Base-by-base conservation (phyloP, 164 flowering plant species). In the Pachysandra terminalis region DNA sequence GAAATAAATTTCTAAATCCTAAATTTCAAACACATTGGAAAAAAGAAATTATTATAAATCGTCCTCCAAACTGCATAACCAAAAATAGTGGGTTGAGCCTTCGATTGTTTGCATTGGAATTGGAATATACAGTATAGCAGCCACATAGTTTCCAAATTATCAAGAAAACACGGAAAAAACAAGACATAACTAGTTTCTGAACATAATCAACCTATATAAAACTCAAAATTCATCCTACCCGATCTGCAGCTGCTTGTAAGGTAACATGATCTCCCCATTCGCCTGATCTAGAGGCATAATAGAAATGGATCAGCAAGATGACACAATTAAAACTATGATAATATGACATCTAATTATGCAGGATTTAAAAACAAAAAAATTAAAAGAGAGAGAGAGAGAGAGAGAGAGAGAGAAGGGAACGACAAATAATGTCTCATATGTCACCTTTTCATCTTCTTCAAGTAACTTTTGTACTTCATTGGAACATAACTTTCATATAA, bases 231-330 rank as follows among this genome's bases (percentile, higher is more conserved):
- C 23, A 41, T 67, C 91, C 79, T 78, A 93, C 98, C 74, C 81
- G 76, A 65, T 93, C 98, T 24, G 98, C 98, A 77, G 98, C 98
- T 67, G 97, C 98, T 78, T 93, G 98, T 51, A 93, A 82, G 65
- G 97, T 93, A 56, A 93, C 78, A 79, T 93, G 98, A 79, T 93
- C 98, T 78, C 98, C 98, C 98, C 98, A 93, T 70, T 90, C 98
- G n/a, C 98, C 98, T 63, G 84, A 76, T 82, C 98, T 93, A 66
- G 51, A 68, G 45, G 22, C 65, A 76, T 26, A 56, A 5, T 66
- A n/a, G n/a, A 59, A 55, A 49, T 61, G 21, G 48, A 63, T 66
- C 53, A 78, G 68, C 41, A 66, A 22, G 56, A 52, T n/a, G n/a
- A n/a, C n/a, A n/a, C n/a, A n/a, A n/a, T n/a, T n/a, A n/a, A n/a